Evolutionary conservation across 768 basidiomycete species (phyloP), one percentile per base, ranked within the genome.

Genomic region (Paxillus rubicundulus): DNA sequence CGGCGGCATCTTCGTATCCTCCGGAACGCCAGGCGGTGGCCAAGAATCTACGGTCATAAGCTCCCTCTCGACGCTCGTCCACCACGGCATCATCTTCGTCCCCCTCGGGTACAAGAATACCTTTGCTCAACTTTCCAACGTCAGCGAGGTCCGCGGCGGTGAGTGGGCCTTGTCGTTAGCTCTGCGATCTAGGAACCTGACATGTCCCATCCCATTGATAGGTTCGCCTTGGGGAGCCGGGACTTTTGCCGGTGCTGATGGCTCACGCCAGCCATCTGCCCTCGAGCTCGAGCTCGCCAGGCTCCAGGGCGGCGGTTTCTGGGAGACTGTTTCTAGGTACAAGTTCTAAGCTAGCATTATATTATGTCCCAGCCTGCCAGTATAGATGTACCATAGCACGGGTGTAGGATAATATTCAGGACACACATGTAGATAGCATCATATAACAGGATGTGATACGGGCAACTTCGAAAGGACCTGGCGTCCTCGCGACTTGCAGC

Each of bases 191-290:
- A 2, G 1, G 48, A 41, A 33, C 45, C 47, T 46, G 36, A 51
- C 38, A n/a, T 13, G 17, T 42, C 32, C 37, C 18, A 9, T 49
- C 6, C 45, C 45, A n/a, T n/a, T n/a, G 21, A 5, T 56, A 85
- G 86, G 86, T 13, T 86, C 86, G 14, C 81, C 89, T 18, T 92
- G 83, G 81, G 90, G 89, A 39, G 86, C 89, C 20, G 86, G 85
- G 20, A 85, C 85, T 10, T 77, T 78, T 55, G 76, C 83, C 30
- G 76, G 69, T 1, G 34, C 61, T 2, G 68, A 73, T 47, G 82
- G 82, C 4, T 59, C 67, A 6, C 80, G 84, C 52, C 65, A 74
- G 54, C 82, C 84, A 2, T 63, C 70, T 9, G 49, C 62, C 5
- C 73, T 80, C 24, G 86, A 87, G 62, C 68, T 77, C 28, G 72